Evolutionary conservation across 2,329 filamentous ascomycete genomes (phyloP).

Genomic region (Aspergillus melleus): DNA sequence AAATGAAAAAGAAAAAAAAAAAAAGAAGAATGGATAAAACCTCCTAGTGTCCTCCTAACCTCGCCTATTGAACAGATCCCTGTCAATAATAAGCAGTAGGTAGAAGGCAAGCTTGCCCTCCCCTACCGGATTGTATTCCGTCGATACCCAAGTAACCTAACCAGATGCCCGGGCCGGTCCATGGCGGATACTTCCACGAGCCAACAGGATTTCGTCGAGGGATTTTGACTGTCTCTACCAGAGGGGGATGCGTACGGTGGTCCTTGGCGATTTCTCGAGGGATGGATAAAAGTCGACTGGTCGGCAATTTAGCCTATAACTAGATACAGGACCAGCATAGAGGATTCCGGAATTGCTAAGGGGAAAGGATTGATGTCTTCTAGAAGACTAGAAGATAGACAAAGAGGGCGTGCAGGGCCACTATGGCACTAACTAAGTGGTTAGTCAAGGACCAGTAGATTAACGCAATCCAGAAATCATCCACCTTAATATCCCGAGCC

Average conservation of each 20-base stretch:
- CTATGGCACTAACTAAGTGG: not conserved
- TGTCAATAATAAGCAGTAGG: not conserved
- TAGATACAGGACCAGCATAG: too few relatives aligned
- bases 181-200: constrained; percentile 15
- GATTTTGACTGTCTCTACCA: not conserved
- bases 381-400: not conserved
- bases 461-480: not conserved
- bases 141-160: not conserved
- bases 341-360: not conserved
- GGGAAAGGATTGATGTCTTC: not conserved
- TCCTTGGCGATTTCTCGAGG: not conserved
- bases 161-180: constrained; percentile 18
- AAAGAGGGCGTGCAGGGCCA: not conserved
- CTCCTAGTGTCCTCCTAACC: not conserved
- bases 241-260: too few relatives aligned
- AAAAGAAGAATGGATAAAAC: too few relatives aligned
- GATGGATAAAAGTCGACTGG: not conserved
- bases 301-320: too few relatives aligned
- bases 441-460: not conserved
- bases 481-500: constrained; percentile 2
- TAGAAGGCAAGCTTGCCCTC: not conserved
- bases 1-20: too few relatives aligned
- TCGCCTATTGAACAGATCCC: not conserved
- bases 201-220: constrained; percentile 6
- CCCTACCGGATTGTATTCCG: not conserved